Base-by-base conservation (phyloP, 495 filamentous ascomycete genomes). In the Ascodesmis nigricans region DNA sequence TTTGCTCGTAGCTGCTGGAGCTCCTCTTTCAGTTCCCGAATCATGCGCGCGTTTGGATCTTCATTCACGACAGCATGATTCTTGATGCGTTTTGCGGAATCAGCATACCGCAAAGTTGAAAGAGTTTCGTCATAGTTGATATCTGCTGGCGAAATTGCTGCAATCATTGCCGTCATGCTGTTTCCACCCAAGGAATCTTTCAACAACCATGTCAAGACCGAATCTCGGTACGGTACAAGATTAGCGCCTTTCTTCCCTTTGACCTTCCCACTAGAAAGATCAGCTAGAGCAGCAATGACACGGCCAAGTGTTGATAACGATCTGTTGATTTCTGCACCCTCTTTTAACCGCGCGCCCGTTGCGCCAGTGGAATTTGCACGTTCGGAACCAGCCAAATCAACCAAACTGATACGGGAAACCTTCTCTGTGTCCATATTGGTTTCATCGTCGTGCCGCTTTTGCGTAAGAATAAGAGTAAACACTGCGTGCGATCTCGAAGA, bases 161-260 rank as follows among this genome's bases (percentile, higher is more conserved):
- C 87, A 58, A 97, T 97, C 87, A 97, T 97, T 29, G 87, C 90
- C 13, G 87, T 97, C 76, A 97, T 84, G 49, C 87, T 95, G 58
- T 99, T 99, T 38, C 90, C 90, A 50, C 90, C 90, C 6, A 99
- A 61, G 2, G 87, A 95, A 53, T 99, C 90, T 46, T 99, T 95
- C 40, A 99, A 58, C 18, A 99, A 58, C 90, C 90, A 99, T 9
- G 90, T 99, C 40, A 99, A 58, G 29, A 95, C 69, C 39, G 79
- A 90, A 59, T 99, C 90, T 67, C 90, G 77, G 54, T 99, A 99
- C 2, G 90, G 90, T 0, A 99, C 84, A 61, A 83, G 78, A 5
- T 66, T 67, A 21, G 62, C 64, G 1, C 57, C 52, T 26, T 52
- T 55, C 46, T 76, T 81, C n/a, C n/a, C n/a, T 54, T 82, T 90